phyloP scores from a whole-genome alignment of 805 yeast genomes.

The Metschnikowia gelsemii region DNA sequence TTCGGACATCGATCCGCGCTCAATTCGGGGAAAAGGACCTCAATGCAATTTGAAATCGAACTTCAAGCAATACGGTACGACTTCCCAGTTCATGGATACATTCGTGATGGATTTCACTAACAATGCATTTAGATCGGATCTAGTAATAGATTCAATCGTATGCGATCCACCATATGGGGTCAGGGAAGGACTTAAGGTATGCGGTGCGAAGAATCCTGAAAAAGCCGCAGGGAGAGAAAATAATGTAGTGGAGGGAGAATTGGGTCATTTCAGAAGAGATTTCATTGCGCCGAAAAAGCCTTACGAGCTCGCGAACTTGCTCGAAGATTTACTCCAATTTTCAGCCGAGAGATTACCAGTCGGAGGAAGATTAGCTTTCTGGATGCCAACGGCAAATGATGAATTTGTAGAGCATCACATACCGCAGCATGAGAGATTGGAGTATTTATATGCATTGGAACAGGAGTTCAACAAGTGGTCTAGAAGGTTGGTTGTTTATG shows the following conservation, averaged over 20 bases:
- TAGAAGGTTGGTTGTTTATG: conserved; percentile 77
- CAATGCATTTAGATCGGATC: conserved; percentile 64
- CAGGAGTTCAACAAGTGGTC: conserved; percentile 95
- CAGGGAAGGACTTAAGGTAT: conserved; percentile 88
- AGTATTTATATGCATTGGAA: conserved; percentile 69
- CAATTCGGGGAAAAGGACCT: conserved; percentile 65
- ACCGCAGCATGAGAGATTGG: conserved; percentile 75
- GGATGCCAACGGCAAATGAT: conserved; percentile 98
- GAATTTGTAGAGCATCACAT: conserved; percentile 66
- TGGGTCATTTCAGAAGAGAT: conserved; percentile 74
- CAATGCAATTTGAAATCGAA: conserved; percentile 56
- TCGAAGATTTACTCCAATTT: conserved; percentile 76
- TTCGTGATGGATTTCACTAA: conserved; percentile 94
- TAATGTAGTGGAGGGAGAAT: conserved; percentile 72
- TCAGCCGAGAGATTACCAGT: conserved; percentile 68
- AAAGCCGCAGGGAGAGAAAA: conserved; percentile 71
- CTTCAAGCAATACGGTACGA: conserved; percentile 70
- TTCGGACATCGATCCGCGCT: conserved; percentile 85
- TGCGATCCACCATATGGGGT: conserved; percentile 99
- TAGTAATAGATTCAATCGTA: conserved; percentile 74
- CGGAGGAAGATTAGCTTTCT: conserved; percentile 82
- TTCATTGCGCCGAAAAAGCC: conserved; percentile 93
- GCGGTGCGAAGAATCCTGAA: conserved; percentile 74
- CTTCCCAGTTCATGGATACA: conserved; percentile 63
- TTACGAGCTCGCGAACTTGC: conserved; percentile 69